These are phyloP conservation scores for Hyaloscypha variabilis DNA, from an alignment of 495 filamentous ascomycete genomes.

Conservation along the genomic window DNA sequence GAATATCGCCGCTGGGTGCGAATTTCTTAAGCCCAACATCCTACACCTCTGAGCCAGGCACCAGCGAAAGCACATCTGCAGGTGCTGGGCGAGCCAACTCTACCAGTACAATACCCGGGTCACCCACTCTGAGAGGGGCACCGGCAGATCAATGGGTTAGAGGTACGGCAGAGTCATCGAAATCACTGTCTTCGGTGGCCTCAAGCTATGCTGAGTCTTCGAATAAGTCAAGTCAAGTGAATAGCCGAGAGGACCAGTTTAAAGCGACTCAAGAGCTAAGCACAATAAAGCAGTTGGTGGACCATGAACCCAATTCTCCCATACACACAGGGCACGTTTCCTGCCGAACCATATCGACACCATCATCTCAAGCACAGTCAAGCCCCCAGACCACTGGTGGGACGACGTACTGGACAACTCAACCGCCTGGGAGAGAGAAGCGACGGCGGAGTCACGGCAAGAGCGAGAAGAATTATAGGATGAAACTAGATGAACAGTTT, in stretches of 20 bases:
- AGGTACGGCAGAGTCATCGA: neutral
- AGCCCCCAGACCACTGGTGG: neutral
- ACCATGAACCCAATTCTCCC: neutral
- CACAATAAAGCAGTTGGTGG: neutral
- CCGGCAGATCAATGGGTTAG: neutral
- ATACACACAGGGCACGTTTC: neutral
- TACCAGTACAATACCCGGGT: neutral
- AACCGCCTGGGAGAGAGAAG: too few species aligned
- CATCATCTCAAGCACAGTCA: neutral
- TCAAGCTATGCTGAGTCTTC: neutral
- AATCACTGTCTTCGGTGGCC: neutral
- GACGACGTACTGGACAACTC: too few species aligned
- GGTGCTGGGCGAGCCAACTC: neutral
- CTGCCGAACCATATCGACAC: neutral
- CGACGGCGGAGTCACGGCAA: neutral
- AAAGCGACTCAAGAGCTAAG: neutral
- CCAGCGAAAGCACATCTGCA: neutral
- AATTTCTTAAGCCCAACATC: neutral
- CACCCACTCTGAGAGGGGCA: neutral
- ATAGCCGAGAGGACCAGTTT: neutral
- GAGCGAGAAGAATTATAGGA: neutral
- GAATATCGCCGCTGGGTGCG: neutral
- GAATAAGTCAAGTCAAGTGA: neutral
- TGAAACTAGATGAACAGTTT: neutral
- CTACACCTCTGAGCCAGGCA: neutral